A percentile compares a stretch with the other conserved stretches of the same genome.
These are phyloP conservation scores for Neonectria punicea DNA, from an alignment of 2,329 filamentous ascomycete species.

Conservation along the genomic window DNA sequence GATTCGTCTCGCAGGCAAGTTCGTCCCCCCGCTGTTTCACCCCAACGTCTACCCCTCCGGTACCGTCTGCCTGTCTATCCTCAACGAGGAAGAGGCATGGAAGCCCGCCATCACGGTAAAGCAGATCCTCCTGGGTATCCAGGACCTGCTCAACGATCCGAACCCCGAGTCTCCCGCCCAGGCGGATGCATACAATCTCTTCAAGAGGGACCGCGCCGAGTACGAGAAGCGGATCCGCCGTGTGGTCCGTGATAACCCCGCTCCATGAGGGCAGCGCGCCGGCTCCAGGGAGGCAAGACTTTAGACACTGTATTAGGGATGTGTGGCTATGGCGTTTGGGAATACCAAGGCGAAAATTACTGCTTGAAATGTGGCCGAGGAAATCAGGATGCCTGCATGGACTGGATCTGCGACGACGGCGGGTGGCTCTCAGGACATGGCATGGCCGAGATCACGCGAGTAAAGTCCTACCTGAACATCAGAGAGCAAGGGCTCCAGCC, in stretches of 20 bases:
- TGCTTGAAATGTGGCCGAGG: slow-evolving; percentile 33
- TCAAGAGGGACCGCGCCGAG: slow-evolving; percentile 86
- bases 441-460: slow-evolving; percentile 13
- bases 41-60: slow-evolving; percentile 99
- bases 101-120: slow-evolving; percentile 98
- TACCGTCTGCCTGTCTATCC: slow-evolving; percentile 94
- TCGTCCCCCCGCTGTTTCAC: slow-evolving; percentile 94
- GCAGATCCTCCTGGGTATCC: slow-evolving; percentile 94
- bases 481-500: slow-evolving; percentile 5
- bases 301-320: slow-evolving; percentile 34
- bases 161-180: slow-evolving; percentile 98
- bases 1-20: slow-evolving; percentile 76
- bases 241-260: slow-evolving; percentile 89
- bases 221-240: slow-evolving; percentile 91
- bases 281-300: slow-evolving; percentile 22
- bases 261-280: slow-evolving; percentile 61
- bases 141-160: slow-evolving; percentile 94
- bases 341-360: slow-evolving; percentile 45
- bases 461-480: slow-evolving; percentile 8
- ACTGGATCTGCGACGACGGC: neutral
- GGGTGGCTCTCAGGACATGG: slow-evolving; percentile 5
- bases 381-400: slow-evolving; percentile 12
- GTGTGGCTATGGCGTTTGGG: slow-evolving; percentile 46
- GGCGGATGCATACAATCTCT: slow-evolving; percentile 96
- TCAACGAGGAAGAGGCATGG: slow-evolving; percentile 99